Conservation (phyloP, 495 filamentous ascomycete species). For the Melanomma pulvis-pyrius region DNA sequence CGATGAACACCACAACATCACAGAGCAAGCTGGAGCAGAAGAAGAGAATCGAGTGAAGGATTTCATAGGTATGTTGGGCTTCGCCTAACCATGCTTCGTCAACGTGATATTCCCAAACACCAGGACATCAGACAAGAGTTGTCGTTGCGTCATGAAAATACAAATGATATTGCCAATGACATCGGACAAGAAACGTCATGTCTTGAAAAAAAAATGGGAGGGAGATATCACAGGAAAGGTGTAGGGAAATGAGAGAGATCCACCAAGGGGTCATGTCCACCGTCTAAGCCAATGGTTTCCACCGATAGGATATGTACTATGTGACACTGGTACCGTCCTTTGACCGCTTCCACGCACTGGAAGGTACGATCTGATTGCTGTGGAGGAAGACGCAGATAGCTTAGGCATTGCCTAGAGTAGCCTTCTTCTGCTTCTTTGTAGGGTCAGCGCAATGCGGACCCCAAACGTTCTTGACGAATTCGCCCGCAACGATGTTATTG, state of each 20-base stretch:
- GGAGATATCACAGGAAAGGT: background rate
- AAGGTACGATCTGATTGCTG: background rate
- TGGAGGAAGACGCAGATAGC: background rate
- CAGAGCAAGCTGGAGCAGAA: background rate
- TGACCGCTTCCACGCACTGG: background rate
- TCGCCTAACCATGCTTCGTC: background rate
- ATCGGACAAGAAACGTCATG: background rate
- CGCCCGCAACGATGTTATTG: slow-evolving; percentile 19
- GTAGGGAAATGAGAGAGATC: background rate
- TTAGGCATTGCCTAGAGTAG: background rate
- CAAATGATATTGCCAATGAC: background rate
- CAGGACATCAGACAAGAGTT: background rate
- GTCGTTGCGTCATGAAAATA: background rate
- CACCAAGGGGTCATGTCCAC: background rate
- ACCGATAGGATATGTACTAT: background rate
- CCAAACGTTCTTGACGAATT: slow-evolving; percentile 27
- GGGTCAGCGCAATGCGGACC: slow-evolving; percentile 12
- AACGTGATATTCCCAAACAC: background rate
- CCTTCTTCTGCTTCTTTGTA: background rate
- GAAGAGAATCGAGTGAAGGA: background rate
- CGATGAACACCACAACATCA: background rate
- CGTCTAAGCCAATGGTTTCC: background rate
- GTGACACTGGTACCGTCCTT: background rate
- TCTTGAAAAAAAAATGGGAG: background rate
- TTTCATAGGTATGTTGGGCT: background rate